Percentiles rank a stretch among this genome's conserved stretches.
Conservation (phyloP, 257 asterid genomes). For the Scutellaria baicalensis region DNA sequence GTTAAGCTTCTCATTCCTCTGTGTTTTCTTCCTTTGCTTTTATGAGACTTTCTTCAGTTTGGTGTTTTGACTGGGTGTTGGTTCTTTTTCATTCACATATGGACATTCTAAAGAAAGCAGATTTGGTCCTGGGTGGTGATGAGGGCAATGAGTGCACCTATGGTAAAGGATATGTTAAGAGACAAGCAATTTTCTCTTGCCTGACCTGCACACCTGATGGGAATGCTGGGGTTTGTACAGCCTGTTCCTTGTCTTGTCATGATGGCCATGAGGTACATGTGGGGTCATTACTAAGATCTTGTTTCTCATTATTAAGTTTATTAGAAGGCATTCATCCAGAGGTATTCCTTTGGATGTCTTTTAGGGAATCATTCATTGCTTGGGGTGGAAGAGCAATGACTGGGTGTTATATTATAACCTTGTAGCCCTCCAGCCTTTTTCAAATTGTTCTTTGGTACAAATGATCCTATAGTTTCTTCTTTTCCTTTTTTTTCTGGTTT, state of each 20-base stretch:
- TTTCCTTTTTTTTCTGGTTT: too few relatives aligned
- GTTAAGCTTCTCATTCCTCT: neutral
- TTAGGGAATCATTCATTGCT: too few relatives aligned
- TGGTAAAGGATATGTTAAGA: constrained; percentile 57
- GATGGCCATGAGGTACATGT: constrained; percentile 73
- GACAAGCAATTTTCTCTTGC: constrained; percentile 82
- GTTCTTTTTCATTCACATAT: neutral
- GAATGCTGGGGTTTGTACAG: constrained; percentile 80
- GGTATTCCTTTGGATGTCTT: too few relatives aligned
- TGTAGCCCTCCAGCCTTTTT: too few relatives aligned
- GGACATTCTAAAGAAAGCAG: constrained; percentile 48
- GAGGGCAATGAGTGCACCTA: constrained; percentile 83
- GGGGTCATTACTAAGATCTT: neutral
- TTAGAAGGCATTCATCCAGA: too few relatives aligned
- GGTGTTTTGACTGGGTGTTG: neutral
- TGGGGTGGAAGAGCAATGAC: too few relatives aligned
- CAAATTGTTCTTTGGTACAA: too few relatives aligned
- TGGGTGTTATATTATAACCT: too few relatives aligned
- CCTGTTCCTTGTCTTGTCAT: constrained; percentile 77
- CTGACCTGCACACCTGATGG: constrained; percentile 81
- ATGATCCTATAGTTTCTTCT: too few relatives aligned
- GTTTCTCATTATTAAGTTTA: neutral
- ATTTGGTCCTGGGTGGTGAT: constrained; percentile 77
- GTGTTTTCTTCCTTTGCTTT: neutral
- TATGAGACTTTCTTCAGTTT: neutral